Conservation (phyloP, 805 yeast species). For the Tetrapisispora nanseiensis region DNA sequence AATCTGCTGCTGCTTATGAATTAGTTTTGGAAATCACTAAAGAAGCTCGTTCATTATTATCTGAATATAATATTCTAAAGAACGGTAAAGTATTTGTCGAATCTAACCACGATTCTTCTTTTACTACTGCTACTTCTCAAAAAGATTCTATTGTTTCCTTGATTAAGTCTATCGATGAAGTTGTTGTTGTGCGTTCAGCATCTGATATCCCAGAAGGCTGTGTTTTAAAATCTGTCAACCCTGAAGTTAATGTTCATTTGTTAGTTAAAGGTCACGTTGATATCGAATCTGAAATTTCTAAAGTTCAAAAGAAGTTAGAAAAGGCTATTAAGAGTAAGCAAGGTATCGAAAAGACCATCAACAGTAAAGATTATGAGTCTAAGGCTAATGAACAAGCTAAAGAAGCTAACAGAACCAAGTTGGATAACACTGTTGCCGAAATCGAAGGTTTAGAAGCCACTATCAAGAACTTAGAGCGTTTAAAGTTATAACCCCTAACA, state of each 20-base stretch:
- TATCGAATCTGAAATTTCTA: slow-evolving; percentile 79
- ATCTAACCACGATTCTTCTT: slow-evolving; percentile 38
- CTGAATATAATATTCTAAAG: slow-evolving; percentile 83
- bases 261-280: slow-evolving; percentile 93
- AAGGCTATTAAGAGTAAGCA: slow-evolving; percentile 52
- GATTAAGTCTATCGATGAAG: slow-evolving; percentile 79
- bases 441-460: slow-evolving; percentile 84
- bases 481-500: slow-evolving; percentile 40
- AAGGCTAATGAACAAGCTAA: slow-evolving; percentile 80
- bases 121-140: slow-evolving; percentile 54
- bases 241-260: slow-evolving; percentile 77
- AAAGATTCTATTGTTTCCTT: slow-evolving; percentile 80
- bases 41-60: slow-evolving; percentile 81
- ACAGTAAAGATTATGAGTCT: slow-evolving; percentile 65
- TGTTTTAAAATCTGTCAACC: slow-evolving; percentile 71
- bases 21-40: slow-evolving; percentile 78
- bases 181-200: slow-evolving; percentile 48
- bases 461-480: slow-evolving; percentile 70
- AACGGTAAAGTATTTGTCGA: slow-evolving; percentile 82
- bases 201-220: slow-evolving; percentile 78
- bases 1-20: slow-evolving; percentile 69
- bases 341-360: slow-evolving; percentile 59
- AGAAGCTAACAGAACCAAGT: slow-evolving; percentile 58
- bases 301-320: slow-evolving; percentile 67
- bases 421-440: slow-evolving; percentile 71